A percentile compares a stretch with the other conserved stretches of the same genome.
phyloP scores from a whole-genome alignment of 805 yeast species.

The Lipomyces yamanashiensis region DNA sequence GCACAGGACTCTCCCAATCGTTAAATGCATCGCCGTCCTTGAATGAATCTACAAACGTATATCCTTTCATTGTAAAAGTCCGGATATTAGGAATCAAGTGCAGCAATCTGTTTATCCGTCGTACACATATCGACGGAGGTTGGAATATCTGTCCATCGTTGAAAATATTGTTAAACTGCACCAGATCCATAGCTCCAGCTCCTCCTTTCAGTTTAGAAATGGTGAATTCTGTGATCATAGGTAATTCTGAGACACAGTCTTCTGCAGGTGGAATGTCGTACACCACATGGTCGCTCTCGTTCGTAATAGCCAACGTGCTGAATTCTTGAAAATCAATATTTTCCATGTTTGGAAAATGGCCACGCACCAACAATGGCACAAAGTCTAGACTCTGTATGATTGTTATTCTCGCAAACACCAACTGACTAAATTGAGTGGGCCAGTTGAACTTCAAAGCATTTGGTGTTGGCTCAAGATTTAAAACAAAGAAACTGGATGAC shows the following conservation, averaged over 20 bases:
- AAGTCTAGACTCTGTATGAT: slow-evolving; percentile 9
- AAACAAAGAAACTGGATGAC: background rate
- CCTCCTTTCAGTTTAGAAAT: slow-evolving; percentile 3
- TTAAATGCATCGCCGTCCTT: background rate
- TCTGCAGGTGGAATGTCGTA: slow-evolving; percentile 9
- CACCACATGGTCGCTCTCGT: slow-evolving; percentile 12
- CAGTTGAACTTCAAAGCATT: slow-evolving; percentile 12
- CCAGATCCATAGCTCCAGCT: background rate
- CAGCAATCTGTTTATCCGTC: slow-evolving; percentile 13
- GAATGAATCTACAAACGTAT: background rate
- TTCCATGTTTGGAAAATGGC: slow-evolving; percentile 12
- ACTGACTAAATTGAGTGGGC: slow-evolving; percentile 6
- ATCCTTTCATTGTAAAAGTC: slow-evolving; percentile 8
- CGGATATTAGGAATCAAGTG: slow-evolving; percentile 12
- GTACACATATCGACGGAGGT: slow-evolving; percentile 10
- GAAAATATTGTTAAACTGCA: slow-evolving; percentile 1
- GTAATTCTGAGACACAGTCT: slow-evolving; percentile 8
- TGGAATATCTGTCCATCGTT: slow-evolving; percentile 1
- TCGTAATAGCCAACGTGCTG: background rate
- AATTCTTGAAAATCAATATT: slow-evolving; percentile 9
- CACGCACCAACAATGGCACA: slow-evolving; percentile 17
- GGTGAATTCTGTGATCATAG: slow-evolving; percentile 2
- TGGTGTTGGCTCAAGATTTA: slow-evolving; percentile 12
- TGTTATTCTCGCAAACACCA: slow-evolving; percentile 10
- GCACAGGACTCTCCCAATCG: slow-evolving; percentile 5